These are phyloP conservation scores for Aspergillus carbonarius DNA, from an alignment of 2,329 filamentous ascomycete species.

Conservation along the genomic window DNA sequence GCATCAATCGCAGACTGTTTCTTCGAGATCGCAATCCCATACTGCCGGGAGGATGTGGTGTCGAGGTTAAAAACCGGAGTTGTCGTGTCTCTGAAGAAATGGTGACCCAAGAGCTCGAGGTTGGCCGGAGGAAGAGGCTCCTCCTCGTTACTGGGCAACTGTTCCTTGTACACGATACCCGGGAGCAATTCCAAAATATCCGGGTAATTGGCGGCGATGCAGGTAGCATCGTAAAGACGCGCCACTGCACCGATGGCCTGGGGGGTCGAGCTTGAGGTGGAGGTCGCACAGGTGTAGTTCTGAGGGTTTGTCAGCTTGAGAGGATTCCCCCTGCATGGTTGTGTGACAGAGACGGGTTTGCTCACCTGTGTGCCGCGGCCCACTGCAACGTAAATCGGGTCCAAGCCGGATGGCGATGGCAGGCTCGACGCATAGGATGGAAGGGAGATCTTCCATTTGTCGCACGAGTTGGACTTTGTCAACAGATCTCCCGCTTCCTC, in stretches of 20 bases:
- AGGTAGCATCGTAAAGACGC: slow-evolving; percentile 83
- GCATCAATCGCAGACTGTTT: slow-evolving; percentile 64
- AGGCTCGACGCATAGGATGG: slow-evolving; percentile 59
- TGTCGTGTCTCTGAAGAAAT: slow-evolving; percentile 69
- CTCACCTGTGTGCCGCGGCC: slow-evolving; percentile 71
- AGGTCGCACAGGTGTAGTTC: slow-evolving; percentile 82
- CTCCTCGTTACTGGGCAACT: slow-evolving; percentile 46
- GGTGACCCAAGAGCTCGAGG: slow-evolving; percentile 68
- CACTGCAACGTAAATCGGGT: slow-evolving; percentile 74
- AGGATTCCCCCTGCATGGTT: not conserved
- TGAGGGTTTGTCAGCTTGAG: slow-evolving; percentile 46
- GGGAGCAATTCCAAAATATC: slow-evolving; percentile 66
- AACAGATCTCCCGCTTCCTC: slow-evolving; percentile 22
- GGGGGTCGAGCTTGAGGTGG: slow-evolving; percentile 61
- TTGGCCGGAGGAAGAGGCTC: slow-evolving; percentile 53
- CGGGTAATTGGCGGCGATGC: slow-evolving; percentile 69
- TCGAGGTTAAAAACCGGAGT: slow-evolving; percentile 80
- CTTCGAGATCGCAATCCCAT: slow-evolving; percentile 61
- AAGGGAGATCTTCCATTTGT: slow-evolving; percentile 34
- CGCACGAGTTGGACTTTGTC: slow-evolving; percentile 27
- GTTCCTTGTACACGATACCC: slow-evolving; percentile 66
- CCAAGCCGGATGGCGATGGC: slow-evolving; percentile 60
- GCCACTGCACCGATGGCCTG: slow-evolving; percentile 71
- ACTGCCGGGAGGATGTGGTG: slow-evolving; percentile 45
- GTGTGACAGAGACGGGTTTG: not conserved